Evolutionary conservation across 2,329 filamentous ascomycete genomes (phyloP).

Genomic region (Fusarium sp.): DNA sequence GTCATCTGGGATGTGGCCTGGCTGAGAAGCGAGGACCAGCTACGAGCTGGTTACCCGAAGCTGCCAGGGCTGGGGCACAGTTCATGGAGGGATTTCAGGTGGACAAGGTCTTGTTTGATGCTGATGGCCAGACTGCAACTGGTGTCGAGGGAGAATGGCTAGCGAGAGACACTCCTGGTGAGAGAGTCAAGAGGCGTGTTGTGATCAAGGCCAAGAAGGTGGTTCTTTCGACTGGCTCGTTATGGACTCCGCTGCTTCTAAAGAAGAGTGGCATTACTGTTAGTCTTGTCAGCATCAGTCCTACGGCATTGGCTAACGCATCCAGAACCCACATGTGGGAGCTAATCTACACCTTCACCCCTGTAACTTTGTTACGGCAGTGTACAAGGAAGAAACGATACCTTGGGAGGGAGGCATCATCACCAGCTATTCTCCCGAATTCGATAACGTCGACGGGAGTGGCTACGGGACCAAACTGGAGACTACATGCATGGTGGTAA

Average conservation of each 20-base stretch:
- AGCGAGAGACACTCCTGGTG: constrained; percentile 69
- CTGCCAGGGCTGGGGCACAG: constrained; percentile 77
- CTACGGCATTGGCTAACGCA: constrained; percentile 35
- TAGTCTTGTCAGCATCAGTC: constrained; percentile 38
- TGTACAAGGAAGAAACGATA: constrained; percentile 76
- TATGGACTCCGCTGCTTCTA: constrained; percentile 82
- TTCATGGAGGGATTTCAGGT: constrained; percentile 88
- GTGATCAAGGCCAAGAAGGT: constrained; percentile 83
- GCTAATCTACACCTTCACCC: constrained; percentile 86
- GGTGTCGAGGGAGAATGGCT: constrained; percentile 82
- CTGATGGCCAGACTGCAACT: constrained; percentile 66
- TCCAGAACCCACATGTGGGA: constrained; percentile 80
- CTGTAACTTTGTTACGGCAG: constrained; percentile 66
- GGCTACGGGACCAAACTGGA: constrained; percentile 89
- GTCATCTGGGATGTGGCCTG: constrained; percentile 69
- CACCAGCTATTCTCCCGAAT: constrained; percentile 79
- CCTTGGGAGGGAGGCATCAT: constrained; percentile 82
- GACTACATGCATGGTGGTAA: constrained; percentile 73
- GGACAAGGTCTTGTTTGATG: constrained; percentile 75
- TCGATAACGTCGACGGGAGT: constrained; percentile 81
- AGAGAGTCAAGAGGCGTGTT: constrained; percentile 67
- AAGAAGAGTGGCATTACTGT: constrained; percentile 80
- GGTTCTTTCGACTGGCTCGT: constrained; percentile 78
- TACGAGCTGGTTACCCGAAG: constrained; percentile 81
- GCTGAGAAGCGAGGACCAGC: constrained; percentile 83